These are phyloP conservation scores for Ganoderma multipileum DNA, from an alignment of 1,284 basidiomycete genomes.

Conservation along the genomic window DNA sequence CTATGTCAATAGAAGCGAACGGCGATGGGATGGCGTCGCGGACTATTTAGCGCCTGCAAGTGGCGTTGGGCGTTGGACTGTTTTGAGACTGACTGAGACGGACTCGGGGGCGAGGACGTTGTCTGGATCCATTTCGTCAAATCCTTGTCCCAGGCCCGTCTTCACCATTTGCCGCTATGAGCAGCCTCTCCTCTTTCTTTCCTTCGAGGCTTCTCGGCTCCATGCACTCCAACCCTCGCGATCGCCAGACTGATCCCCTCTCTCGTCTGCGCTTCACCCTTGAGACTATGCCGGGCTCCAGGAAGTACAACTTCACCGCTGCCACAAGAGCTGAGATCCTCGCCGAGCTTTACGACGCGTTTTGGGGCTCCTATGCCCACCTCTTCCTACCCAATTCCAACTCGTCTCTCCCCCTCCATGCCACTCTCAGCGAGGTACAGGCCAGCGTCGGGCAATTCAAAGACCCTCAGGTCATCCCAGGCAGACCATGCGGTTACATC, in stretches of 20 bases:
- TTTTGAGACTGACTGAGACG: background rate
- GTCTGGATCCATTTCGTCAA: background rate
- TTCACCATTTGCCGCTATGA: conserved; percentile 42
- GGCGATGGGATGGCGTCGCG: background rate
- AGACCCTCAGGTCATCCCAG: conserved; percentile 64
- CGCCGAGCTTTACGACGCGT: conserved; percentile 78
- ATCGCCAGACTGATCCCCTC: conserved; percentile 61
- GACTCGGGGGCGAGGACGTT: no score
- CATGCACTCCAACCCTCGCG: conserved; percentile 55
- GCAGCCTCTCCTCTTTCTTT: conserved; percentile 54
- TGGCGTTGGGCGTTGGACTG: conserved; percentile 1
- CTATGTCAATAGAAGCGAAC: background rate
- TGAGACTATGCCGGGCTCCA: conserved; percentile 78
- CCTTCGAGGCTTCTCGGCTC: conserved; percentile 55
- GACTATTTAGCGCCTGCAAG: no score
- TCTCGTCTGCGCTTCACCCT: conserved; percentile 74
- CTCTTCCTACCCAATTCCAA: conserved; percentile 72
- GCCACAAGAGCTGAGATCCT: conserved; percentile 78
- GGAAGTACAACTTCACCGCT: conserved; percentile 77
- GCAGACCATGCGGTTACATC: conserved; percentile 76
- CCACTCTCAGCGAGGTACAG: conserved; percentile 73
- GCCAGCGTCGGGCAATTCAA: conserved; percentile 59
- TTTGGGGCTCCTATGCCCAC: conserved; percentile 77
- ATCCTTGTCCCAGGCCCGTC: conserved; percentile 1
- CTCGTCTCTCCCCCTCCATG: conserved; percentile 63